Conservation (phyloP, 2,329 filamentous ascomycete species). For the Beauveria asiatica region DNA sequence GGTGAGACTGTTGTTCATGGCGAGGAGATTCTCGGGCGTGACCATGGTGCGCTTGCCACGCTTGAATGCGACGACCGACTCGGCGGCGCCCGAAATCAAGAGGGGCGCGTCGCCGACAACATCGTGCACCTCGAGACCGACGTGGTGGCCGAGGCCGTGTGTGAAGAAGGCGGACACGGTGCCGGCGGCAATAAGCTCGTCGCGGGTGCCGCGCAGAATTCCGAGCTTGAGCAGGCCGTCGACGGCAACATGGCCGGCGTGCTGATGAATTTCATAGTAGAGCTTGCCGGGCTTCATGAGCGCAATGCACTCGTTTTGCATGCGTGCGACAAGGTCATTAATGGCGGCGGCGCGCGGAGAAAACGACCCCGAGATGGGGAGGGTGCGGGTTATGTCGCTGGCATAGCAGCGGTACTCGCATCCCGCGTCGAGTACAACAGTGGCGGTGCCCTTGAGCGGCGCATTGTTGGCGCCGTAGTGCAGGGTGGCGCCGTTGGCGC, state of each 20-base stretch:
- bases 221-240: conserved; percentile 63
- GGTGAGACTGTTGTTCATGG: conserved; percentile 15
- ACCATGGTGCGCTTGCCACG: conserved; percentile 34
- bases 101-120: conserved; percentile 36
- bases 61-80: conserved; percentile 21
- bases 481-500: conserved; percentile 72
- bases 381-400: conserved; percentile 80
- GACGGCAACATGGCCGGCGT: conserved; percentile 65
- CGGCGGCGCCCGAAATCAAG: conserved; percentile 13
- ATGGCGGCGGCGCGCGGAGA: conserved; percentile 61
- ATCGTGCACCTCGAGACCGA: conserved; percentile 59
- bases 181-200: conserved; percentile 45
- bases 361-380: conserved; percentile 66
- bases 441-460: conserved; percentile 57
- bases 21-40: conserved; percentile 26
- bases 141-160: conserved; percentile 56
- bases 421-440: conserved; percentile 80
- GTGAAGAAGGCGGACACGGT: conserved; percentile 57
- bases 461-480: conserved; percentile 82
- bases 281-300: conserved; percentile 59
- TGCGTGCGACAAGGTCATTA: conserved; percentile 68
- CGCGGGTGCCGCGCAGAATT: conserved; percentile 56
- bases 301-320: conserved; percentile 70
- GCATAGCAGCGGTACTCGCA: conserved; percentile 81
- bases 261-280: conserved; percentile 64